phyloP scores from a whole-genome alignment of 148 eudicot genomes.

The Rheum nobile region DNA sequence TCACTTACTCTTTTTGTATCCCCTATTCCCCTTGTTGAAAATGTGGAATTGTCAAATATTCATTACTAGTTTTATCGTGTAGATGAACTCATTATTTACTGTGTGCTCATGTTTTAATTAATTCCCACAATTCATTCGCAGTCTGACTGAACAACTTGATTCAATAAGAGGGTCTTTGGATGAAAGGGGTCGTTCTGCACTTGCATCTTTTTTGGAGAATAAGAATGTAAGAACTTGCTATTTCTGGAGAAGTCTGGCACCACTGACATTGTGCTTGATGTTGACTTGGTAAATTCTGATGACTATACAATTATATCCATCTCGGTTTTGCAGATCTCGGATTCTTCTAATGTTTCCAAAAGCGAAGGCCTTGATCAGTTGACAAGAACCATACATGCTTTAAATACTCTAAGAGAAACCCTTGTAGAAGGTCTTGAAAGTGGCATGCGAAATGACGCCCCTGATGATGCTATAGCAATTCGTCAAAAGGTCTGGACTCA shows the following conservation, averaged over 20 bases:
- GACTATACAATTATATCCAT: background rate
- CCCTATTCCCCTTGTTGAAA: too few species aligned
- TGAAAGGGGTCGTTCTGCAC: constrained; percentile 36
- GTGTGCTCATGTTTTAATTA: background rate
- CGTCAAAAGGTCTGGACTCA: constrained; percentile 69
- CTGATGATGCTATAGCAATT: constrained; percentile 89
- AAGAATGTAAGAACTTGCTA: constrained; percentile 47
- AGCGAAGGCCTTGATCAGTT: constrained; percentile 34
- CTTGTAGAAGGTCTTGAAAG: constrained; percentile 79
- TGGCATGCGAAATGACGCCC: constrained; percentile 87
- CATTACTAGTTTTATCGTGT: background rate
- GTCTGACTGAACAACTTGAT: constrained; percentile 86
- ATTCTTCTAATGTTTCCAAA: constrained; percentile 30
- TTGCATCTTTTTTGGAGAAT: constrained; percentile 52
- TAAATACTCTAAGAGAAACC: constrained; percentile 49
- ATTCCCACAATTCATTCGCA: constrained; percentile 19
- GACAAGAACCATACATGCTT: constrained; percentile 42
- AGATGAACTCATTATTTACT: background rate
- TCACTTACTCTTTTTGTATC: background rate
- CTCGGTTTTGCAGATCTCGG: constrained; percentile 37
- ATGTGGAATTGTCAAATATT: background rate
- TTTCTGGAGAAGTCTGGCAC: background rate
- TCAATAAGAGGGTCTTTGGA: constrained; percentile 70
- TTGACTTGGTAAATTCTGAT: background rate
- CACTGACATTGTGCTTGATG: background rate